Evolutionary conservation across 306 rosid genomes (phyloP).

Genomic region (Parietaria judaica): DNA sequence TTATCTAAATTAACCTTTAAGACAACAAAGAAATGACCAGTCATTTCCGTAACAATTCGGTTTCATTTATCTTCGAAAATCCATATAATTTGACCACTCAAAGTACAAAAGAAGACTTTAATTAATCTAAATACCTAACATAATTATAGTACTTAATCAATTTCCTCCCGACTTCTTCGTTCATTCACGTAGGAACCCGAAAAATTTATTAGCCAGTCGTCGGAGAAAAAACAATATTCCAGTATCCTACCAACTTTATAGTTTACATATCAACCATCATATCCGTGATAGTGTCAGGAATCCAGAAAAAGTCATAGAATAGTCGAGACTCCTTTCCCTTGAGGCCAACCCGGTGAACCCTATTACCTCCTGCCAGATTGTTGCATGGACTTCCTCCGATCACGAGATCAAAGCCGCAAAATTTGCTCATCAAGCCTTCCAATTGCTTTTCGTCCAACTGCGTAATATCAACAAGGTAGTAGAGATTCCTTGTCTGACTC

Average conservation of each 20-base stretch:
- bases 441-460: slow-evolving; percentile 41
- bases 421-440: slow-evolving; percentile 40
- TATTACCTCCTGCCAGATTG: slow-evolving; percentile 84
- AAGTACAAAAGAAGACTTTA: too few species aligned
- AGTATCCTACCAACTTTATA: neutral
- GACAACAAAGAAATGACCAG: too few species aligned
- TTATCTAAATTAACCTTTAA: too few species aligned
- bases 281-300: slow-evolving; percentile 57
- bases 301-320: slow-evolving; percentile 64
- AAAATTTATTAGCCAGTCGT: too few species aligned
- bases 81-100: too few species aligned
- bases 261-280: slow-evolving; percentile 27
- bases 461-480: slow-evolving; percentile 56
- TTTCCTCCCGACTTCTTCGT: too few species aligned
- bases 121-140: too few species aligned
- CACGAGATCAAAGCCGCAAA: slow-evolving; percentile 80
- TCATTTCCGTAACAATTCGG: too few species aligned
- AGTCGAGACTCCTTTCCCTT: slow-evolving; percentile 79
- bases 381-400: slow-evolving; percentile 96
- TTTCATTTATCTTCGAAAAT: too few species aligned
- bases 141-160: too few species aligned
- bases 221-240: too few species aligned
- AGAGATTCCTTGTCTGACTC: slow-evolving; percentile 62
- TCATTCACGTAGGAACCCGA: too few species aligned
- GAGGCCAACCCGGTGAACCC: slow-evolving; percentile 74